Evolutionary conservation across 202 grass and related monocot species (phyloP).

Genomic region (Panicum virgatum): DNA sequence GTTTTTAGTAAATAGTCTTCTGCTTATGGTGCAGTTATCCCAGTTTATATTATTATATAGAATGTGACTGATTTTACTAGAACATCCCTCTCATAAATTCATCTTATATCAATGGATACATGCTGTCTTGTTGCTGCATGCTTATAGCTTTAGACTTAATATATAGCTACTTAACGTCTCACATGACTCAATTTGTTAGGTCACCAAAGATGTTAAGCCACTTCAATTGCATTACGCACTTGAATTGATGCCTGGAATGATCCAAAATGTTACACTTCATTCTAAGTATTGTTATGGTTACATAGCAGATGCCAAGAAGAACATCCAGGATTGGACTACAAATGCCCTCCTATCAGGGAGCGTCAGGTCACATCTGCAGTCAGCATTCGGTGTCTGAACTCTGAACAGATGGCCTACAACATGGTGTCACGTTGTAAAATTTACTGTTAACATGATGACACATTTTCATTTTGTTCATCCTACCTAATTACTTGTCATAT

Average conservation of each 20-base stretch:
- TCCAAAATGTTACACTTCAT: not conserved
- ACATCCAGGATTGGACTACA: constrained; percentile 69
- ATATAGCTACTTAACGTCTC: not conserved
- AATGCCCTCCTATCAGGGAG: constrained; percentile 51
- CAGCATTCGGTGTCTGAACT: constrained; percentile 67
- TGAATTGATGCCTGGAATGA: not conserved
- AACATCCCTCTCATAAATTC: not conserved
- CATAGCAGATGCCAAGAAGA: constrained; percentile 88
- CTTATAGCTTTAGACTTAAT: constrained; percentile 1
- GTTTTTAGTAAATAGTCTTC: not conserved
- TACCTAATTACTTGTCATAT: not conserved
- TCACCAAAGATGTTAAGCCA: constrained; percentile 19
- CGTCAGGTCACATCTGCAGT: constrained; percentile 70
- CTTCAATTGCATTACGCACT: not conserved
- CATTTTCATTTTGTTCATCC: not conserved
- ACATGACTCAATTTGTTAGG: not conserved
- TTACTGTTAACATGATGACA: constrained; percentile 5
- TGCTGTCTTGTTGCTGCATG: not conserved
- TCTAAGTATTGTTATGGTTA: constrained; percentile 20
- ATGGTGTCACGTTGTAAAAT: constrained; percentile 19
- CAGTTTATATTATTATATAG: constrained; percentile 24
- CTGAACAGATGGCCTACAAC: constrained; percentile 13
- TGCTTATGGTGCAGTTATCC: not conserved
- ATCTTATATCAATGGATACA: not conserved
- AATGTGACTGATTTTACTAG: not conserved